Conservation (phyloP, 345 rosid genomes). For the Adansonia digitata region DNA sequence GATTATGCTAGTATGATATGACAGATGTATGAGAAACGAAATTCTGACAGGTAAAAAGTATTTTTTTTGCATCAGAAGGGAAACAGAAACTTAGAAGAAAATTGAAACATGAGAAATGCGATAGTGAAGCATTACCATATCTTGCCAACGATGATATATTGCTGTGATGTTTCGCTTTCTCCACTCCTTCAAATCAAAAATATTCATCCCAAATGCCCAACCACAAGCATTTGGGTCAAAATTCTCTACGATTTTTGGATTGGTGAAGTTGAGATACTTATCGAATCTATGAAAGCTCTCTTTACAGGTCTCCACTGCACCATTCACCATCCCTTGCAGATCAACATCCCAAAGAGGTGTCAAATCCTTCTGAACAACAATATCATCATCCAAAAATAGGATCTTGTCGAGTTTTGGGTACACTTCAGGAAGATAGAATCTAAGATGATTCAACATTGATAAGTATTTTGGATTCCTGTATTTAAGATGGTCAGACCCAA, state of each 20-base stretch:
- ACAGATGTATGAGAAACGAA: not conserved
- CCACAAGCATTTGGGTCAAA: constrained; percentile 84
- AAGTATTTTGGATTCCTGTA: constrained; percentile 81
- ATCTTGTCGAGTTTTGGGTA: constrained; percentile 76
- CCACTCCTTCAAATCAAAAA: constrained; percentile 96
- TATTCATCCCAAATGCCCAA: constrained; percentile 99
- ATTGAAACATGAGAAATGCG: not conserved
- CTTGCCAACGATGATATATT: constrained; percentile 95
- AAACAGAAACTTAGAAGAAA: not conserved
- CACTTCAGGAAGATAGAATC: constrained; percentile 86
- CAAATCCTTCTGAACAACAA: constrained; percentile 85
- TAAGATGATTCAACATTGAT: constrained; percentile 83
- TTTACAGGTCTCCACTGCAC: constrained; percentile 88
- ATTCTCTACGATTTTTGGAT: constrained; percentile 69
- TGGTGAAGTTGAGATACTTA: constrained; percentile 95
- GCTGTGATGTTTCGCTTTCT: constrained; percentile 77
- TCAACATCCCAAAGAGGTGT: constrained; percentile 70
- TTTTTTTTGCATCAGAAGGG: not conserved
- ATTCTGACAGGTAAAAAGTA: not conserved
- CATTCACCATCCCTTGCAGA: constrained; percentile 77
- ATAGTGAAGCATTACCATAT: constrained; percentile 47
- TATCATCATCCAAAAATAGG: constrained; percentile 80
- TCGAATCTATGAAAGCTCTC: constrained; percentile 95
- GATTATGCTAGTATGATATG: too few relatives aligned
- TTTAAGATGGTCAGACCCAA: constrained; percentile 74